These are phyloP conservation scores for Penicillium atrosanguineum DNA, from an alignment of 495 filamentous ascomycete species.

Conservation along the genomic window DNA sequence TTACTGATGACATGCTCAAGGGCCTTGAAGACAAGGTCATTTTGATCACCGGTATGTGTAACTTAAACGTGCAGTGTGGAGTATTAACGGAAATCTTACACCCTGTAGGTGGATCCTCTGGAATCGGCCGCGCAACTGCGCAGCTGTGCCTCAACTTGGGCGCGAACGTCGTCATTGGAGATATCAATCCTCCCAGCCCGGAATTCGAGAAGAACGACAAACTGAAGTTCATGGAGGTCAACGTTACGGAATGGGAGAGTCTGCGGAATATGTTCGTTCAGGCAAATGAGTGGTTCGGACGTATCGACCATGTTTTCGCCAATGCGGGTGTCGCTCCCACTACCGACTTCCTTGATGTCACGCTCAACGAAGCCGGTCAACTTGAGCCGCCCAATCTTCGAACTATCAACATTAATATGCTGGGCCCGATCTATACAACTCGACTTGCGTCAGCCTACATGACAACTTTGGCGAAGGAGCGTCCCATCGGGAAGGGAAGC, in stretches of 20 bases:
- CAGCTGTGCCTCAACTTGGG: slow-evolving; percentile 44
- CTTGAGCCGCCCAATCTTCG: slow-evolving; percentile 38
- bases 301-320: slow-evolving; percentile 51
- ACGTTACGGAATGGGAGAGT: slow-evolving; percentile 44
- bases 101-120: slow-evolving; percentile 44
- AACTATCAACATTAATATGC: slow-evolving; percentile 44
- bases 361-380: slow-evolving; percentile 37
- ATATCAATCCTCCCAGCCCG: slow-evolving; percentile 30
- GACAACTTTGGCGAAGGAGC: slow-evolving; percentile 19
- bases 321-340: slow-evolving; percentile 46
- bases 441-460: slow-evolving; percentile 39
- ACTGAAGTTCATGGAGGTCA: slow-evolving; percentile 31
- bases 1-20: slow-evolving; percentile 10
- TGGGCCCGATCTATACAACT: slow-evolving; percentile 40
- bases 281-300: slow-evolving; percentile 35
- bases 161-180: slow-evolving; percentile 43
- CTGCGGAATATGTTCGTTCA: slow-evolving; percentile 39
- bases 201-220: slow-evolving; percentile 17
- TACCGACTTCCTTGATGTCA: slow-evolving; percentile 37
- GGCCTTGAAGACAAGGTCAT: slow-evolving; percentile 43
- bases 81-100: background rate
- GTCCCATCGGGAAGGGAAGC: slow-evolving; percentile 20
- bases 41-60: slow-evolving; percentile 49
- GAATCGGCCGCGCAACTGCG: slow-evolving; percentile 48
- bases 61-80: background rate